A percentile compares a stretch with the other conserved stretches of the same genome.
Evolutionary conservation across 805 yeast genomes (phyloP).

Genomic region (Ogataea chonburiensis): DNA sequence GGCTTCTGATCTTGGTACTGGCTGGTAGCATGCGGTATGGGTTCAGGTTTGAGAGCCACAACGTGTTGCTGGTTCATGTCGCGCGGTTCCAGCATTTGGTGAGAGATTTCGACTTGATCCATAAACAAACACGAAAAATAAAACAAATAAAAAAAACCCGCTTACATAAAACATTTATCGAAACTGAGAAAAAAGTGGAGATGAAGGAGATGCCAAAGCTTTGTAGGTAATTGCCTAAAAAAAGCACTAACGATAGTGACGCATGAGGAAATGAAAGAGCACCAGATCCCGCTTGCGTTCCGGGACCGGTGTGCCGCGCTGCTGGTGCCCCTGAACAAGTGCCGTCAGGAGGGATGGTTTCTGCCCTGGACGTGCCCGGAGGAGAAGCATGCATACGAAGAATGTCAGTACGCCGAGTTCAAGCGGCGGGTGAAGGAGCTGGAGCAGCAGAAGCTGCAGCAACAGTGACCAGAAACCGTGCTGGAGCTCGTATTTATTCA

Average conservation of each 20-base stretch:
- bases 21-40: conserved; percentile 7
- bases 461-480: no score
- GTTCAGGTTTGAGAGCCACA: conserved; percentile 16
- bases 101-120: conserved; percentile 2
- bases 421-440: conserved; percentile 76
- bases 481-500: no score
- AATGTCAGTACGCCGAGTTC: conserved; percentile 80
- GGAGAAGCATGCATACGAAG: conserved; percentile 80
- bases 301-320: conserved; percentile 80
- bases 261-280: conserved; percentile 79
- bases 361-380: conserved; percentile 74
- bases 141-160: conserved; percentile 2
- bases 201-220: conserved; percentile 38
- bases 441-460: conserved; percentile 49
- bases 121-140: conserved; percentile 11
- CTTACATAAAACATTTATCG: conserved; percentile 2
- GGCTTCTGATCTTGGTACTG: conserved; percentile 14
- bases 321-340: conserved; percentile 58
- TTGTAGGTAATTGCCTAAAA: conserved; percentile 34
- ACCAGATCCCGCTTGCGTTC: conserved; percentile 74
- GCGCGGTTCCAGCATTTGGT: conserved; percentile 10
- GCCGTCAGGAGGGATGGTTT: conserved; percentile 55
- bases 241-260: conserved; percentile 46
- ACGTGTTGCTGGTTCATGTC: conserved; percentile 10
- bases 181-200: conserved; percentile 8